Conservation (phyloP, 2,329 filamentous ascomycete species). For the Curvularia hawaiiensis region DNA sequence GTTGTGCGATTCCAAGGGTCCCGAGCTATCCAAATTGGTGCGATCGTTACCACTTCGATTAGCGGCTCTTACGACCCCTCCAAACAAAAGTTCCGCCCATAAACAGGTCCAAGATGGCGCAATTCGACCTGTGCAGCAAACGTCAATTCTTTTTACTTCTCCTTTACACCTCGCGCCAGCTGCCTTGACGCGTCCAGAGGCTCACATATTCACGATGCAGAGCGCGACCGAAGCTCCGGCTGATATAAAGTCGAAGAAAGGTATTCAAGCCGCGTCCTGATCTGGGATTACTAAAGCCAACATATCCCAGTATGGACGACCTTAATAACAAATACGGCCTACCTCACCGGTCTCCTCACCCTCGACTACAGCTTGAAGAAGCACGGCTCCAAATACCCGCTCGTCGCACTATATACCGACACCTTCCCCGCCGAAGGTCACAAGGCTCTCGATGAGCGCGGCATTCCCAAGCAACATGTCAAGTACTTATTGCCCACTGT, state of each 20-base stretch:
- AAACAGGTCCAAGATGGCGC: conserved; percentile 10
- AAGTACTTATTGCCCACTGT: conserved; percentile 72
- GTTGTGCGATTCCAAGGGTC: conserved; percentile 4
- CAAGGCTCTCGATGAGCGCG: conserved; percentile 69
- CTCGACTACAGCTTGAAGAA: conserved; percentile 77
- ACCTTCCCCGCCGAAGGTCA: conserved; percentile 72
- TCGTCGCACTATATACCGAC: conserved; percentile 83
- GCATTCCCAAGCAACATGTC: conserved; percentile 72
- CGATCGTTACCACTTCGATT: conserved; percentile 15
- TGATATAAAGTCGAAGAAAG: conserved; percentile 47
- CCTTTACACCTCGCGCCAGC: neutral
- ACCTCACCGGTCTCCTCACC: conserved; percentile 81
- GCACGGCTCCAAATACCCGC: conserved; percentile 70
- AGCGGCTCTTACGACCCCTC: conserved; percentile 22
- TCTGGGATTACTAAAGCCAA: conserved; percentile 4
- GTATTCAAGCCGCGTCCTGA: conserved; percentile 21
- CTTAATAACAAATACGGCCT: conserved; percentile 82
- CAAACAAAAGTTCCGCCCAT: conserved; percentile 5
- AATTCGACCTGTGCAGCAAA: conserved; percentile 3
- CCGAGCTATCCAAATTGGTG: conserved; percentile 6
- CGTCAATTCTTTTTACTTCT: neutral
- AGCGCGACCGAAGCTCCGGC: conserved; percentile 13
- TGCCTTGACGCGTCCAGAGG: neutral
- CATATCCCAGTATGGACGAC: conserved; percentile 76
- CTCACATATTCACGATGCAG: conserved; percentile 8